Evolutionary conservation across 2,329 filamentous ascomycete species (phyloP), one percentile per base, ranked within the genome.

Genomic region (Verticillium alfalfae): DNA sequence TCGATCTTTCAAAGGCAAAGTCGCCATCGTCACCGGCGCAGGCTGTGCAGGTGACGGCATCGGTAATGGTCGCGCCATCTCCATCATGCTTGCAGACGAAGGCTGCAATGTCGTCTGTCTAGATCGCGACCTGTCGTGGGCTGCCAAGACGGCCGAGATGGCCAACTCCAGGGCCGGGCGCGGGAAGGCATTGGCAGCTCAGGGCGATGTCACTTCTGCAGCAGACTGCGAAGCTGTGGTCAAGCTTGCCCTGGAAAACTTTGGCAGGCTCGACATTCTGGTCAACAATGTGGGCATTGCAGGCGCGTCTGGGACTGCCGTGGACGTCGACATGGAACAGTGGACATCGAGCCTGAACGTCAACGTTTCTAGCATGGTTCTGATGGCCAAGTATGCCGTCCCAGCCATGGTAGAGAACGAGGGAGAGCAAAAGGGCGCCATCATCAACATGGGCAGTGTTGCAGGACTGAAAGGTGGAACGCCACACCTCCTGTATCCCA

Each of bases 211-310:
- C n/a, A 86, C 84, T 0, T 71, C 72, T 1, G 75, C 80, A 16
- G 61, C 62, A 0, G 83, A 87, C 60, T 89, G 86, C 67, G 72
- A 81, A 58, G 65, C 63, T 1, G 71, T 75, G 1, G 73, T 81
- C 7, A 63, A 76, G 0, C 61, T 70, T 0, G 79, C 85, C 0
- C 15, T 85, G 1, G 63, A 75, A 2, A 66, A 70, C 1, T 89
- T 83, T 65, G 85, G 84, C 0, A 75, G 83, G 1, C 65, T 90
- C 2, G 85, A 89, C 66, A 85, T 89, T 52, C 73, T 90, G 1
- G 75, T 89, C 39, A 89, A 89, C 67, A 86, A 85, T 61, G 87
- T 90, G 2, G 88, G 88, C 0, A 75, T 89, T 22, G 78, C 78
- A 4, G 88, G 88, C 0, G 80, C 85, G 0, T 61, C 73, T 1